phyloP scores from a whole-genome alignment of 805 yeast genomes.

The Peterozyma xylosa region DNA sequence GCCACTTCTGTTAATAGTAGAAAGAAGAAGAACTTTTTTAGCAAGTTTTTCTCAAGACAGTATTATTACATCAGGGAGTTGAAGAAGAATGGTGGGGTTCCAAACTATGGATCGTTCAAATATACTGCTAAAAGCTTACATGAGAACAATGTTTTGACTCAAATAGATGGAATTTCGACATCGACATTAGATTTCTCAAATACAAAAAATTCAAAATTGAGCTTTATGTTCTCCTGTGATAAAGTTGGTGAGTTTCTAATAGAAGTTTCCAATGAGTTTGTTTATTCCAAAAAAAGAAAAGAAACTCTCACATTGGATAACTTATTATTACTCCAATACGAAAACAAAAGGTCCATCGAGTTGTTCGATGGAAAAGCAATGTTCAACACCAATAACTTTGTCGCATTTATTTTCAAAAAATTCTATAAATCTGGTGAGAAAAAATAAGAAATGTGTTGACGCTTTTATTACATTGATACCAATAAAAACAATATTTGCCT shows the following conservation, averaged over 20 bases:
- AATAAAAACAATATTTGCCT: no score
- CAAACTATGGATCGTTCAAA: slow-evolving; percentile 71
- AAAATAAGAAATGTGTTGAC: slow-evolving; percentile 16
- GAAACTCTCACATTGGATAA: slow-evolving; percentile 61
- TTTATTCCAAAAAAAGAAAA: slow-evolving; percentile 56
- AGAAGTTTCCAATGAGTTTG: slow-evolving; percentile 66
- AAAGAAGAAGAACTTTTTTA: slow-evolving; percentile 30
- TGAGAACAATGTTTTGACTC: slow-evolving; percentile 63
- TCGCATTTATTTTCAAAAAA: slow-evolving; percentile 64
- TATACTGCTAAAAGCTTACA: slow-evolving; percentile 68
- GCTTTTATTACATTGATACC: slow-evolving; percentile 11
- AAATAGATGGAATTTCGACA: slow-evolving; percentile 42
- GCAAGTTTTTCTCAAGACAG: slow-evolving; percentile 60
- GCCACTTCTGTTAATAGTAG: slow-evolving; percentile 37
- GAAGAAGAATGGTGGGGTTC: slow-evolving; percentile 56
- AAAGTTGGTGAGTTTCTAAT: slow-evolving; percentile 64
- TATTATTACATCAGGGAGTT: slow-evolving; percentile 69
- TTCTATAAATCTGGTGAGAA: slow-evolving; percentile 50
- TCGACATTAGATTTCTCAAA: slow-evolving; percentile 4
- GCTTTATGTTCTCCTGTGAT: slow-evolving; percentile 71
- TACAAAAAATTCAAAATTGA: slow-evolving; percentile 52
- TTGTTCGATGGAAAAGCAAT: slow-evolving; percentile 62
- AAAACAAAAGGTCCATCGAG: slow-evolving; percentile 43
- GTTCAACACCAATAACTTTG: slow-evolving; percentile 61
- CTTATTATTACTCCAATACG: slow-evolving; percentile 67